These are phyloP conservation scores for Gaertneriomyces sp. DNA, from an alignment of 192 early-diverging fungal genomes.

Conservation along the genomic window DNA sequence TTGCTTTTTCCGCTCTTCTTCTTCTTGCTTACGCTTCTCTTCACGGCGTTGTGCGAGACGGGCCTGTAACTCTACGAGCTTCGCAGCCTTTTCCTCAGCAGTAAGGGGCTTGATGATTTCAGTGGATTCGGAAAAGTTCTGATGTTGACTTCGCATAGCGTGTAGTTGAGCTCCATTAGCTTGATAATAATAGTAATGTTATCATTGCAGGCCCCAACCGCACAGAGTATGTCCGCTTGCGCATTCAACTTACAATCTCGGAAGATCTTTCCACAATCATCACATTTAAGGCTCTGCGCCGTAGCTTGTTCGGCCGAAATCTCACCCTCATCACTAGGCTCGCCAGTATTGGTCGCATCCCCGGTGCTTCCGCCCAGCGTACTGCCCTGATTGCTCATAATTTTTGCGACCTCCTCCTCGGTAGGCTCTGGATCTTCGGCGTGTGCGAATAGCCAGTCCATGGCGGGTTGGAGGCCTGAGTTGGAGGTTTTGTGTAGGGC, in stretches of 20 bases:
- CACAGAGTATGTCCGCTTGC: background rate
- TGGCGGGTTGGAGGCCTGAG: constrained; percentile 74
- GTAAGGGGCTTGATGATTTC: constrained; percentile 74
- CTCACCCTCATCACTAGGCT: constrained; percentile 46
- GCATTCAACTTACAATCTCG: constrained; percentile 54
- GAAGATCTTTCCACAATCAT: constrained; percentile 79
- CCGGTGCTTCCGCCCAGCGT: no score
- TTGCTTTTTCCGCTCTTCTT: constrained; percentile 64
- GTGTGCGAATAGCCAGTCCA: constrained; percentile 80
- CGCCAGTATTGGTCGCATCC: background rate
- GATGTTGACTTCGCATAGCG: constrained; percentile 67
- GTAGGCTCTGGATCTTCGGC: constrained; percentile 65
- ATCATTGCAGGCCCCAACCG: background rate
- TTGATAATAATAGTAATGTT: constrained; percentile 12
- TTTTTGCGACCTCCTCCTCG: constrained; percentile 38
- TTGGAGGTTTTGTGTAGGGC: constrained; percentile 70
- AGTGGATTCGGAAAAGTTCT: constrained; percentile 74
- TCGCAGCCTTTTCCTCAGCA: constrained; percentile 72
- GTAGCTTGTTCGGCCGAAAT: constrained; percentile 71
- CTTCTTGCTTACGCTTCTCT: constrained; percentile 51
- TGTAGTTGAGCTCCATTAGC: constrained; percentile 72
- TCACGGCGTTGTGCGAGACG: constrained; percentile 64
- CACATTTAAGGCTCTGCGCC: constrained; percentile 73
- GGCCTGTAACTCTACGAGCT: constrained; percentile 66
- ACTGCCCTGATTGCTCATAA: background rate